phyloP scores from a whole-genome alignment of 805 yeast genomes.

The Pichia gijzeniarum region DNA sequence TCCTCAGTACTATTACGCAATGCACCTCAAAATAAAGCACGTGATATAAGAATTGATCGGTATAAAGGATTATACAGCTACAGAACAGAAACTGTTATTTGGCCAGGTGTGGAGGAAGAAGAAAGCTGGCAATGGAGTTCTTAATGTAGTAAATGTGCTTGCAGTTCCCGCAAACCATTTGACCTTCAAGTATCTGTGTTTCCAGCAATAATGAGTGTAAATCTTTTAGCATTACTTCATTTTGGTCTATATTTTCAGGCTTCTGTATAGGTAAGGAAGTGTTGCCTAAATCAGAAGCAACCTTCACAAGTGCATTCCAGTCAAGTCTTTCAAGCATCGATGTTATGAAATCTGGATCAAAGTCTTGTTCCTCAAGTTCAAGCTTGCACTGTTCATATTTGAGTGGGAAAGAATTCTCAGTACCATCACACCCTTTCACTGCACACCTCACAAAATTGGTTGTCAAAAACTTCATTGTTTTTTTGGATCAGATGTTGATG shows the following conservation, averaged over 20 bases:
- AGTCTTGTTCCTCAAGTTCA: conserved; percentile 73
- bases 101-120: conserved; percentile 91
- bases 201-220: conserved; percentile 75
- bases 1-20: too few relatives aligned
- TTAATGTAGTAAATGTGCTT: conserved; percentile 84
- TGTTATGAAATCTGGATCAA: conserved; percentile 69
- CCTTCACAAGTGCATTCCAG: conserved; percentile 78
- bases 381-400: conserved; percentile 61
- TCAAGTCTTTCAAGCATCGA: conserved; percentile 77
- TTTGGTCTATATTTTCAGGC: conserved; percentile 44
- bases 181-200: conserved; percentile 82
- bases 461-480: conserved; percentile 84
- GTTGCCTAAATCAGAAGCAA: conserved; percentile 73
- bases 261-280: conserved; percentile 49
- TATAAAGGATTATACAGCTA: too few relatives aligned
- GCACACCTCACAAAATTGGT: conserved; percentile 96
- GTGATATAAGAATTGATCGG: too few relatives aligned
- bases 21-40: too few relatives aligned
- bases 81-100: conserved; percentile 12
- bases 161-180: conserved; percentile 83
- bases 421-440: conserved; percentile 67
- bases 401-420: conserved; percentile 77
- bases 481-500: background rate
- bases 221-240: conserved; percentile 58
- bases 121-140: conserved; percentile 88